phyloP scores from a whole-genome alignment of 768 basidiomycete species.

The Collybia nuda region DNA sequence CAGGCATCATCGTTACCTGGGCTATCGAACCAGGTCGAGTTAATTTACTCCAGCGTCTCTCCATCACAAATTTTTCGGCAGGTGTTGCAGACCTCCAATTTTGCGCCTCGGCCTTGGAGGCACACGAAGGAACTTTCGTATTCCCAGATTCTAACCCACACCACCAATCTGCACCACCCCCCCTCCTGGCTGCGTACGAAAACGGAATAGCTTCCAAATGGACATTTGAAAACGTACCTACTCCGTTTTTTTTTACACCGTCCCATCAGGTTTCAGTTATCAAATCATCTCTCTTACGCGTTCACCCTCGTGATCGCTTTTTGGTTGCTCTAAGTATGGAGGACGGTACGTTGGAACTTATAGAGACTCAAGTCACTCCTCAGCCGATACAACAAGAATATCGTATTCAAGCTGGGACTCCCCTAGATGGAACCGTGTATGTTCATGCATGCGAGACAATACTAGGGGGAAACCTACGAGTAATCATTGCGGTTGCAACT shows the following conservation, averaged over 20 bases:
- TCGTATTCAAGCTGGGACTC: constrained; percentile 58
- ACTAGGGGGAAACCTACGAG: constrained; percentile 46
- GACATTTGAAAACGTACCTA: constrained; percentile 34
- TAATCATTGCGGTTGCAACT: constrained; percentile 63
- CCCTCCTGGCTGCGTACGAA: constrained; percentile 54
- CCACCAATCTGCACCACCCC: constrained; percentile 12
- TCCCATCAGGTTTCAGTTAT: constrained; percentile 42
- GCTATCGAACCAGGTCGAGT: constrained; percentile 40
- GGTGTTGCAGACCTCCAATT: constrained; percentile 59
- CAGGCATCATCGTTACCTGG: constrained; percentile 68
- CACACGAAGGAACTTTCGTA: background rate
- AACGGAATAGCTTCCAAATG: constrained; percentile 60
- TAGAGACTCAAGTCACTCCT: constrained; percentile 48
- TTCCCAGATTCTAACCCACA: background rate
- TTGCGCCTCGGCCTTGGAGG: constrained; percentile 14
- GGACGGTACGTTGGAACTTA: constrained; percentile 67
- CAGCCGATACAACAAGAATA: constrained; percentile 43
- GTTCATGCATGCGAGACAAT: constrained; percentile 54
- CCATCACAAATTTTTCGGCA: constrained; percentile 39
- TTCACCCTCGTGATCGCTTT: constrained; percentile 43
- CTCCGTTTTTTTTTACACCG: constrained; percentile 40
- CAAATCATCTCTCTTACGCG: constrained; percentile 47
- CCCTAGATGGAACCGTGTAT: constrained; percentile 49
- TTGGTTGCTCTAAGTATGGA: constrained; percentile 61
- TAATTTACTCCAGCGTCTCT: constrained; percentile 39